phyloP scores from a whole-genome alignment of 768 basidiomycete genomes.

The Neoboletus subvelutipes region DNA sequence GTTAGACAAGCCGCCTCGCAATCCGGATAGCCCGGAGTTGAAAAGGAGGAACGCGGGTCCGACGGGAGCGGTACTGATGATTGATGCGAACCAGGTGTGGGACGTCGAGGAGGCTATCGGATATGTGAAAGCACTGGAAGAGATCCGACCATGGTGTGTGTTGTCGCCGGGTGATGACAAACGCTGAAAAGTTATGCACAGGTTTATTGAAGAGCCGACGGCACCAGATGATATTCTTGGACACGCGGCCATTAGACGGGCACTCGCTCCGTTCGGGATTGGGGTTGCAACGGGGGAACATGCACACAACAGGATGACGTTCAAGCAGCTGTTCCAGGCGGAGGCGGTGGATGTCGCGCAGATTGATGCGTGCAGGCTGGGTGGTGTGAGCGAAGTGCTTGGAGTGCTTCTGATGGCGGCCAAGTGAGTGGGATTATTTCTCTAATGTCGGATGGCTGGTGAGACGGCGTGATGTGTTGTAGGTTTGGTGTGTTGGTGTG shows the following conservation, averaged over 20 bases:
- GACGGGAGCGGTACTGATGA: slow-evolving; percentile 90
- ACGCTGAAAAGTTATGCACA: slow-evolving; percentile 27
- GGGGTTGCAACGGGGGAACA: slow-evolving; percentile 95
- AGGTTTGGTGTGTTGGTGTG: slow-evolving; percentile 85
- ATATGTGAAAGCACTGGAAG: slow-evolving; percentile 73
- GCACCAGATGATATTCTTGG: slow-evolving; percentile 90
- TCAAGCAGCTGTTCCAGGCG: slow-evolving; percentile 89
- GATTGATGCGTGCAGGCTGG: slow-evolving; percentile 85
- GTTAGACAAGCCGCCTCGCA: slow-evolving; percentile 39
- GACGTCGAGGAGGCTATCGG: slow-evolving; percentile 88
- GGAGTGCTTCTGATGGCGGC: slow-evolving; percentile 88
- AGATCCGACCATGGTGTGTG: slow-evolving; percentile 47
- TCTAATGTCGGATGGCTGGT: neutral
- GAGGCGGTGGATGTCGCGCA: slow-evolving; percentile 90
- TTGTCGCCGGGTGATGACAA: neutral
- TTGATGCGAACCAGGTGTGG: slow-evolving; percentile 95
- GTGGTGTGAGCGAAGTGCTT: slow-evolving; percentile 88
- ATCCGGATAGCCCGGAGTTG: slow-evolving; percentile 58
- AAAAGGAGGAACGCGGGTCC: slow-evolving; percentile 89
- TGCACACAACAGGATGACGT: slow-evolving; percentile 92
- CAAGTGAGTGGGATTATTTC: slow-evolving; percentile 48
- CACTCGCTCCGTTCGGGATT: slow-evolving; percentile 74
- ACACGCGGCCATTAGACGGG: slow-evolving; percentile 77
- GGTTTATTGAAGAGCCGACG: slow-evolving; percentile 94
- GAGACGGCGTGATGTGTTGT: neutral